A percentile compares a stretch with the other conserved stretches of the same genome.
phyloP scores from a whole-genome alignment of 2,329 filamentous ascomycete genomes.

The Penicillium sp. region DNA sequence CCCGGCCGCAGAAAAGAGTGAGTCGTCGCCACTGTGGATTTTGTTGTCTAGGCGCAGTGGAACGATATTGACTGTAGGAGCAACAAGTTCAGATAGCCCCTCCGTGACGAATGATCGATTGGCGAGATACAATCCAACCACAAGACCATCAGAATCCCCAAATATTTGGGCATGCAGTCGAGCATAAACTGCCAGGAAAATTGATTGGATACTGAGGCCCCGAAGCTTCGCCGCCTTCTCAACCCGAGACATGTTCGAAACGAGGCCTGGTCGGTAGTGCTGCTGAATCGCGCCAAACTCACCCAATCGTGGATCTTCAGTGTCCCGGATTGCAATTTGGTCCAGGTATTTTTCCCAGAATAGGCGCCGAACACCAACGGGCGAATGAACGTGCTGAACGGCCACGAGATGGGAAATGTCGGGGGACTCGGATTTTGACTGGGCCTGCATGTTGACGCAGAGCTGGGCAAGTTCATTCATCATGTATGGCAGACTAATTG shows the following conservation, averaged over 20 bases:
- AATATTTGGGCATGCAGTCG: constrained; percentile 46
- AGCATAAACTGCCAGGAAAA: constrained; percentile 73
- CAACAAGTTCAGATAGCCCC: constrained; percentile 52
- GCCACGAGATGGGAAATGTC: constrained; percentile 47
- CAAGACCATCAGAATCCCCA: constrained; percentile 40
- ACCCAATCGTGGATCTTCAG: constrained; percentile 1
- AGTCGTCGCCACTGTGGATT: constrained; percentile 18
- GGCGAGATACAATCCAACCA: constrained; percentile 80
- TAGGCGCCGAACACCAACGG: constrained; percentile 31
- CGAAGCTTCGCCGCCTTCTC: constrained; percentile 46
- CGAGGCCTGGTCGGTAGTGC: constrained; percentile 50
- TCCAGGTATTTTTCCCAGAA: constrained; percentile 49
- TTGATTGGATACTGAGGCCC: constrained; percentile 68
- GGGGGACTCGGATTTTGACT: constrained; percentile 15
- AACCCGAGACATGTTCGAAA: constrained; percentile 44
- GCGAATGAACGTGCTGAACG: constrained; percentile 27
- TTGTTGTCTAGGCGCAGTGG: constrained; percentile 60
- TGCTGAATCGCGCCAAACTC: constrained; percentile 23
- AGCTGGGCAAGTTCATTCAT: constrained; percentile 52
- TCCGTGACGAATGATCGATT: constrained; percentile 63
- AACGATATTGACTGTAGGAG: constrained; percentile 77
- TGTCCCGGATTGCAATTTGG: constrained; percentile 2
- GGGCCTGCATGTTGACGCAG: constrained; percentile 34
- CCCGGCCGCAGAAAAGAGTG: constrained; percentile 54
- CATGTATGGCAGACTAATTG: constrained; percentile 69